Evolutionary conservation across 371 early-diverging fungal species (phyloP).

Genomic region (Synchytrium microbalum): DNA sequence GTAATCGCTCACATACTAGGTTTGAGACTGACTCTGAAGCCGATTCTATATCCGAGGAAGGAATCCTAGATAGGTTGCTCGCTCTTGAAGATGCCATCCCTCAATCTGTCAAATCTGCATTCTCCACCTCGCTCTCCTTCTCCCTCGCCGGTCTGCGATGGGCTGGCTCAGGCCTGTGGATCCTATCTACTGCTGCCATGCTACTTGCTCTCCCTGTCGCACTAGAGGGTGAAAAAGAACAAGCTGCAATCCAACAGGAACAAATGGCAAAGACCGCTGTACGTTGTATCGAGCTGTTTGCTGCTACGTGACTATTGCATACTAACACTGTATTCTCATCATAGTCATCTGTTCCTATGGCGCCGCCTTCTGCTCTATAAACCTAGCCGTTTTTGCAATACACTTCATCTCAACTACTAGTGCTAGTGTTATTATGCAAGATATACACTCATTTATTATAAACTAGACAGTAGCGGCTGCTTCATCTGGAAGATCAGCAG

Average conservation of each 20-base stretch:
- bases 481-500: too few relatives aligned
- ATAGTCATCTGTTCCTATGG: too few relatives aligned
- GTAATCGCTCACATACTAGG: not conserved
- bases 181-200: conserved; percentile 34
- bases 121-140: conserved; percentile 10
- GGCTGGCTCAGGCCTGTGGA: conserved; percentile 32
- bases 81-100: conserved; percentile 39
- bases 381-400: too few relatives aligned
- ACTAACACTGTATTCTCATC: too few relatives aligned
- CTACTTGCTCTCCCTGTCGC: conserved; percentile 35
- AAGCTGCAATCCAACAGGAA: conserved; percentile 31
- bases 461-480: too few relatives aligned
- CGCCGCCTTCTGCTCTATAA: too few relatives aligned
- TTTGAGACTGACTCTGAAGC: conserved; percentile 16
- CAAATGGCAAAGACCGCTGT: not conserved
- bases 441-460: too few relatives aligned
- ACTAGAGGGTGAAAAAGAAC: conserved; percentile 37
- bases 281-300: not conserved
- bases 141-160: conserved; percentile 5
- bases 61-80: conserved; percentile 29
- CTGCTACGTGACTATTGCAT: not conserved
- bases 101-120: conserved; percentile 19
- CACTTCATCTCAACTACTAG: too few relatives aligned
- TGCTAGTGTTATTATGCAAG: too few relatives aligned
- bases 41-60: conserved; percentile 26